phyloP scores from a whole-genome alignment of 1,284 basidiomycete genomes.

The Rhodotorula sp. region DNA sequence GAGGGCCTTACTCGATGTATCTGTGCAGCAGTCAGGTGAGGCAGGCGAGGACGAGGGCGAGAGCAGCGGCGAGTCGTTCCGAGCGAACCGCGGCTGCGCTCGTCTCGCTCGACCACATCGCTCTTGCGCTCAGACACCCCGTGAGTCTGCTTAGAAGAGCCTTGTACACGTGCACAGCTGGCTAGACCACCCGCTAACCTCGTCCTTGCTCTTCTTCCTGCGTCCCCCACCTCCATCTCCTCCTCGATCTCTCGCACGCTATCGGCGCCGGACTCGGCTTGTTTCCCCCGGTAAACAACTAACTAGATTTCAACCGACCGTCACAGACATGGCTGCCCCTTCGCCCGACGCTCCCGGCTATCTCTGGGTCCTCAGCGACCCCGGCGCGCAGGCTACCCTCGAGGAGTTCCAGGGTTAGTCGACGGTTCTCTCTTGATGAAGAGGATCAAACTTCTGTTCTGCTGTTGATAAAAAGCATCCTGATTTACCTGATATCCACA shows the following conservation, averaged over 20 bases:
- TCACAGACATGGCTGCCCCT: constrained; percentile 15
- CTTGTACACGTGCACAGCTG: too few relatives aligned
- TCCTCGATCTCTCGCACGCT: not conserved
- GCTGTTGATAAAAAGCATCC: too few relatives aligned
- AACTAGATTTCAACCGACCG: not conserved
- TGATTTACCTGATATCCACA: constrained; percentile 1
- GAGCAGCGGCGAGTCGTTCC: not conserved
- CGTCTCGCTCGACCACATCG: not conserved
- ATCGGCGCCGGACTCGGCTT: not conserved
- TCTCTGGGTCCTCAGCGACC: constrained; percentile 48
- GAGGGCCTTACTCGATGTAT: too few relatives aligned
- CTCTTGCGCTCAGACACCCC: not conserved
- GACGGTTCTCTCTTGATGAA: not conserved
- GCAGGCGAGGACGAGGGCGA: not conserved
- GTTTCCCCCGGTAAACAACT: not conserved
- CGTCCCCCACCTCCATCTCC: too few relatives aligned
- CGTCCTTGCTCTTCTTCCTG: too few relatives aligned
- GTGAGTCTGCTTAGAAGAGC: not conserved
- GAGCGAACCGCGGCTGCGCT: not conserved
- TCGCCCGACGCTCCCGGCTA: constrained; percentile 43
- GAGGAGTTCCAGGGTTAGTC: constrained; percentile 48
- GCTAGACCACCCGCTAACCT: too few relatives aligned
- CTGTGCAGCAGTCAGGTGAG: too few relatives aligned
- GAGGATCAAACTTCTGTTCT: not conserved
- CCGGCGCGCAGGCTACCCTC: constrained; percentile 45